phyloP scores from a whole-genome alignment of 1,139 yeast species.

The Hanseniaspora gamundiae region DNA sequence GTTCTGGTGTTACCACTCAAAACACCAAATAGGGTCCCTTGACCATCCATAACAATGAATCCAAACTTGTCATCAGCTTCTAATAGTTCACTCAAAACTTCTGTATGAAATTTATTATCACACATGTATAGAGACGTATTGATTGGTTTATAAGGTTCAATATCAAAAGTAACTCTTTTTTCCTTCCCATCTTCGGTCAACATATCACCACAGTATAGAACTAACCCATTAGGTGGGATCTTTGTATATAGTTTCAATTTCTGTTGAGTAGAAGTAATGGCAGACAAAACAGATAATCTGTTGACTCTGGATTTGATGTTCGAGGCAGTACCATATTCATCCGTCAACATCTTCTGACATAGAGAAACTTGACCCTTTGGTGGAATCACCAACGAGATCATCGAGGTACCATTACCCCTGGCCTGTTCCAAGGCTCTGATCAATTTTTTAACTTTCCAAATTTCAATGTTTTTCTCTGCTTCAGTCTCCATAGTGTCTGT shows the following conservation, averaged over 20 bases:
- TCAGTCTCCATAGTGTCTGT: slow-evolving; percentile 34
- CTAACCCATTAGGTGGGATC: slow-evolving; percentile 90
- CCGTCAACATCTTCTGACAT: slow-evolving; percentile 84
- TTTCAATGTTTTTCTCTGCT: slow-evolving; percentile 94
- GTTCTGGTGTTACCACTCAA: slow-evolving; percentile 95
- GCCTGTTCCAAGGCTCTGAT: slow-evolving; percentile 78
- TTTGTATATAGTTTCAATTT: slow-evolving; percentile 78
- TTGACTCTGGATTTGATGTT: slow-evolving; percentile 95
- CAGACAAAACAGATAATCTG: slow-evolving; percentile 86
- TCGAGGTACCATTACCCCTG: slow-evolving; percentile 96
- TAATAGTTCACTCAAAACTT: slow-evolving; percentile 83
- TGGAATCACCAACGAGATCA: slow-evolving; percentile 92
- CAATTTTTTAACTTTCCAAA: slow-evolving; percentile 96
- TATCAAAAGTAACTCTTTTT: slow-evolving; percentile 86
- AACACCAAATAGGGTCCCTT: slow-evolving; percentile 94
- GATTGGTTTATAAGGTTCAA: slow-evolving; percentile 96
- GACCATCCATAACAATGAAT: slow-evolving; percentile 98
- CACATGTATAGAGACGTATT: slow-evolving; percentile 90
- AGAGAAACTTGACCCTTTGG: slow-evolving; percentile 90
- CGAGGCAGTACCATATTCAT: slow-evolving; percentile 97
- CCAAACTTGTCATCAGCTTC: slow-evolving; percentile 96
- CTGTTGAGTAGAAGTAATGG: slow-evolving; percentile 96
- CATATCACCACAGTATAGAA: slow-evolving; percentile 96
- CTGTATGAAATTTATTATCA: slow-evolving; percentile 97
- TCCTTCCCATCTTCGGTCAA: slow-evolving; percentile 95